Percentiles rank a stretch among this genome's conserved stretches.
Conservation (phyloP, 2,329 filamentous ascomycete genomes). For the Phyllosticta paracitricarpa region DNA sequence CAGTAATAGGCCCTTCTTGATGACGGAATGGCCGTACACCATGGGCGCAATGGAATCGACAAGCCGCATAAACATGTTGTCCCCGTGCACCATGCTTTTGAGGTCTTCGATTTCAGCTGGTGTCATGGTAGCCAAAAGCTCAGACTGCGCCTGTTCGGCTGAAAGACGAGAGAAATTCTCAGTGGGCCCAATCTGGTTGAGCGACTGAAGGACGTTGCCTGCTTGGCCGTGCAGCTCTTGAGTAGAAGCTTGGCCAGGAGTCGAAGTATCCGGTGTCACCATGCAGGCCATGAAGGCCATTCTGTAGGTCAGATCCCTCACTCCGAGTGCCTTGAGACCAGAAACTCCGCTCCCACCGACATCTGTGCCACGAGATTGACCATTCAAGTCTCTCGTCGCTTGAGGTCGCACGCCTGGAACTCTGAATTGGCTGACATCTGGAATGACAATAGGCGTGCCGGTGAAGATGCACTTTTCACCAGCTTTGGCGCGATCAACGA, state of each 20-base stretch:
- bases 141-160: conserved; percentile 78
- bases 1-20: conserved; percentile 91
- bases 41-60: conserved; percentile 93
- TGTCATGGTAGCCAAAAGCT: conserved; percentile 77
- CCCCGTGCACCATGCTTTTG: conserved; percentile 84
- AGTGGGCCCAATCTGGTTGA: conserved; percentile 61
- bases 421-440: conserved; percentile 89
- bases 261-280: conserved; percentile 80
- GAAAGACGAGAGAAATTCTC: conserved; percentile 44
- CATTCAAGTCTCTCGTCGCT: conserved; percentile 72
- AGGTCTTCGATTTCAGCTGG: conserved; percentile 83
- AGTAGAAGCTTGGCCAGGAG: conserved; percentile 63
- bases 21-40: conserved; percentile 93
- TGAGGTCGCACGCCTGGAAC: conserved; percentile 78
- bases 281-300: conserved; percentile 96
- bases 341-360: conserved; percentile 75
- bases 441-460: conserved; percentile 89
- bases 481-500: conserved; percentile 93
- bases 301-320: conserved; percentile 88
- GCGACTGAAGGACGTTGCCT: conserved; percentile 71
- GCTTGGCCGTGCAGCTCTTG: conserved; percentile 63
- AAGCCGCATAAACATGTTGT: conserved; percentile 86
- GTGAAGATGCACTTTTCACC: conserved; percentile 98
- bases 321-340: conserved; percentile 84
- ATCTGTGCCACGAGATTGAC: conserved; percentile 62